A percentile compares a stretch with the other conserved stretches of the same genome.
phyloP scores from a whole-genome alignment of 805 yeast species.

The Pichia membranifaciens region DNA sequence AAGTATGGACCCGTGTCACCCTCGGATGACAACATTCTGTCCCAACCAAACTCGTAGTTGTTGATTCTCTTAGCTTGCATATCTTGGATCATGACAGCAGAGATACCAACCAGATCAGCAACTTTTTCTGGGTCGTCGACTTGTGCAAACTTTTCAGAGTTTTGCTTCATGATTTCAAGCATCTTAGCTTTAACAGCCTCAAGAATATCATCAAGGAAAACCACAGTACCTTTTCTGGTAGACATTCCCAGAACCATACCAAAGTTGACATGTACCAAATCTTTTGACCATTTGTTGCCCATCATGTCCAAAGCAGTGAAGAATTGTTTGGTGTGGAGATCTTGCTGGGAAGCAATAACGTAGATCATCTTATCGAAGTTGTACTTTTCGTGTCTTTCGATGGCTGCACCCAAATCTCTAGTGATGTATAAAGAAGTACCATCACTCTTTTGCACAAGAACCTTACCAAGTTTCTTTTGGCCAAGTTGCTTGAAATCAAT shows the following conservation, averaged over 20 bases:
- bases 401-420: slow-evolving; percentile 95
- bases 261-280: slow-evolving; percentile 76
- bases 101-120: slow-evolving; percentile 92
- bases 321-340: slow-evolving; percentile 87
- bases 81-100: slow-evolving; percentile 98
- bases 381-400: slow-evolving; percentile 76
- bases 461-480: slow-evolving; percentile 89
- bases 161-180: slow-evolving; percentile 95
- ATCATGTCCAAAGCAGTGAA: slow-evolving; percentile 88
- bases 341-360: slow-evolving; percentile 95
- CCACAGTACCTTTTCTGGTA: slow-evolving; percentile 97
- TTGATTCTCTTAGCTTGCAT: slow-evolving; percentile 96
- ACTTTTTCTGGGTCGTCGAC: slow-evolving; percentile 90
- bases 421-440: slow-evolving; percentile 93
- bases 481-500: slow-evolving; percentile 74
- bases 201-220: slow-evolving; percentile 88
- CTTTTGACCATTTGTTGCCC: slow-evolving; percentile 82
- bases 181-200: slow-evolving; percentile 90
- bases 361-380: slow-evolving; percentile 94
- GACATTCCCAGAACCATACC: slow-evolving; percentile 99
- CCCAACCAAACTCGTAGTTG: slow-evolving; percentile 96
- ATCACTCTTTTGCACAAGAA: slow-evolving; percentile 86
- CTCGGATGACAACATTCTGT: slow-evolving; percentile 95
- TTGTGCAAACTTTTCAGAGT: slow-evolving; percentile 85
- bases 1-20: slow-evolving; percentile 99